Base-by-base conservation (phyloP, 2,329 filamentous ascomycete species). In the Pseudogymnoascus sp. region DNA sequence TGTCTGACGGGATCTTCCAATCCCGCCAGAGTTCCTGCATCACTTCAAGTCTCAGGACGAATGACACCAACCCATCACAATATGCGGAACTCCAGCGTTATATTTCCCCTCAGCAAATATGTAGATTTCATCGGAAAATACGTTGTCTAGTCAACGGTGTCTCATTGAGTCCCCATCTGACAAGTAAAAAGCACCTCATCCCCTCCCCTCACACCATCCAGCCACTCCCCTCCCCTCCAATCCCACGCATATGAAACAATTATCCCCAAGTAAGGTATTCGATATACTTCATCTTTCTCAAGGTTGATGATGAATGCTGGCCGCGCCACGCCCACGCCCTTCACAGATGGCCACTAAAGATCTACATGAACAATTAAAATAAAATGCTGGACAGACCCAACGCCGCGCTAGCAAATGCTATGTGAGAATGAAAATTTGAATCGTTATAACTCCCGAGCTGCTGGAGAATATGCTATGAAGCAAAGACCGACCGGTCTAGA, bases 401-500 rank as follows among this genome's bases (percentile, higher is more conserved):
- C 33, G 33, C 59, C 33, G 33, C 59, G 59, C 59, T 61, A 26
- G 59, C 59, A 61, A 61, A 61, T 61, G 59, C 59, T 61, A 61
- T 61, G 37, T 61, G 37, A 61, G 59, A 61, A 61, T 38, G 33
- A 42, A 61, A 61, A 61, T 37, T 42, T 13, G 33, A 26, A 37
- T 61, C 59, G 19, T 40, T 42, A 37, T 6, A 26, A 24, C 59
- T 40, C 59, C 59, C 33, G n/a, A 38, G 19, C 31, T 24, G 19
- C 31, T 24, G 33, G 59, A 61, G 21, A 37, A 38, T 37, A 38
- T 26, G 33, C 59, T 38, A 11, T 38, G 33, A 29, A n/a, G 33
- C 33, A 61, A 60, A 38, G 33, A 37, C 33, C 31, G 33, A 10
- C 19, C 33, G n/a, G 19, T 19, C 40, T 61, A 96, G 73, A 97